Evolutionary conservation across 2,329 filamentous ascomycete genomes (phyloP).

Genomic region (Colletotrichum lupini): DNA sequence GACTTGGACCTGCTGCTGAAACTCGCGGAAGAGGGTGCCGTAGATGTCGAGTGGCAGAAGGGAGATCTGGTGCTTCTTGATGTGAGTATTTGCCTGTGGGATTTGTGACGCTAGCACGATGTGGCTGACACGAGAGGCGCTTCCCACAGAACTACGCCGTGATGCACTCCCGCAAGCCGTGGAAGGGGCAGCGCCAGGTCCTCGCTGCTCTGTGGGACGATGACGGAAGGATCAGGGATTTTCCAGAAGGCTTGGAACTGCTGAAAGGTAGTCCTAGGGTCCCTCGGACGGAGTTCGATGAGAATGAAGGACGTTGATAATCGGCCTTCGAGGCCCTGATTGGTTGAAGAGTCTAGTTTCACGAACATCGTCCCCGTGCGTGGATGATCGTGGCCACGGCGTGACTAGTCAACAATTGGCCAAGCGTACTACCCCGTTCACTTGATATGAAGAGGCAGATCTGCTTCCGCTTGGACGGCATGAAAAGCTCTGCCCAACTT

Average conservation of each 20-base stretch:
- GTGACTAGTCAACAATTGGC: neutral
- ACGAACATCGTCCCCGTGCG: neutral
- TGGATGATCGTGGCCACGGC: neutral
- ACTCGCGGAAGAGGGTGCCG: constrained; percentile 41
- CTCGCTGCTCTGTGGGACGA: constrained; percentile 47
- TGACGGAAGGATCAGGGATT: constrained; percentile 41
- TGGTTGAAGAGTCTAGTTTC: neutral
- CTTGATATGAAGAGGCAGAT: neutral
- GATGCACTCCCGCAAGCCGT: constrained; percentile 45
- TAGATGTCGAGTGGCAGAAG: constrained; percentile 43
- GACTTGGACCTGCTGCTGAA: constrained; percentile 44
- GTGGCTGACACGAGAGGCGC: constrained; percentile 22
- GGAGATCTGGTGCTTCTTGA: constrained; percentile 46
- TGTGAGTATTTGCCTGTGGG: constrained; percentile 36
- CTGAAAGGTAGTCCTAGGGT: constrained; percentile 34
- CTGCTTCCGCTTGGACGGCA: neutral
- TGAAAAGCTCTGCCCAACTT: neutral
- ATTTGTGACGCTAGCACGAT: neutral
- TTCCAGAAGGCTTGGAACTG: constrained; percentile 38
- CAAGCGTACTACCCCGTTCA: neutral
- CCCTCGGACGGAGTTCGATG: constrained; percentile 3
- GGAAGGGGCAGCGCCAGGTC: constrained; percentile 45
- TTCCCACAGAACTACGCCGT: constrained; percentile 45
- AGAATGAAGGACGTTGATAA: neutral
- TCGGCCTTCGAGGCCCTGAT: neutral